Conservation (phyloP, 345 rosid species). For the Gossypium bickii region DNA sequence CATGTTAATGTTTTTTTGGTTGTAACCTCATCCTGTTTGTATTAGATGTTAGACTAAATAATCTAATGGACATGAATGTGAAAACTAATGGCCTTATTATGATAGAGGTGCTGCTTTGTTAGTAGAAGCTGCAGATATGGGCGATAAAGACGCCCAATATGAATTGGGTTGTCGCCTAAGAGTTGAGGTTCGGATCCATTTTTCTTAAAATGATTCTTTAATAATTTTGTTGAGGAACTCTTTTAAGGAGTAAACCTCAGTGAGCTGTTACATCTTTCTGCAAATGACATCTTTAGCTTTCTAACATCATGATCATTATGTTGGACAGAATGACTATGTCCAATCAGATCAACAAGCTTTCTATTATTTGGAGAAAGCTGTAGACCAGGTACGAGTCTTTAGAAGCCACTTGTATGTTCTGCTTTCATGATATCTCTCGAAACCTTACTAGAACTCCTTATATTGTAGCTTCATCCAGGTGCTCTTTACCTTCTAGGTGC, state of each 20-base stretch:
- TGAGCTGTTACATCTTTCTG: background rate
- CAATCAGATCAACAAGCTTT: conserved; percentile 88
- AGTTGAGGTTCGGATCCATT: conserved; percentile 53
- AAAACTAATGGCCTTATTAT: background rate
- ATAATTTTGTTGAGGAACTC: background rate
- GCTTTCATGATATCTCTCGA: conserved; percentile 6
- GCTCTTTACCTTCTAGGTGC: conserved; percentile 90
- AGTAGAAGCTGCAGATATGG: conserved; percentile 94
- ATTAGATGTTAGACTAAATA: conserved; percentile 1
- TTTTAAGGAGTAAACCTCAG: background rate
- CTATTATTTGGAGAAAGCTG: conserved; percentile 84
- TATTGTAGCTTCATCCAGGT: conserved; percentile 83
- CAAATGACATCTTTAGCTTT: background rate
- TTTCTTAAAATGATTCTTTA: background rate
- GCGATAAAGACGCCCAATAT: conserved; percentile 83
- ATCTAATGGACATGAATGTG: conserved; percentile 1
- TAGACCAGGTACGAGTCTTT: conserved; percentile 63
- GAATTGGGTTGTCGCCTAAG: conserved; percentile 82
- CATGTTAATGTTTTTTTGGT: background rate
- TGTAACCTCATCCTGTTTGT: background rate
- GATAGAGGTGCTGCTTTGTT: conserved; percentile 86
- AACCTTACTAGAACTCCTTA: conserved; percentile 27
- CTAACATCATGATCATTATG: conserved; percentile 7
- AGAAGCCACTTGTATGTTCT: background rate
- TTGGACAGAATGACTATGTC: conserved; percentile 61